Base-by-base conservation (phyloP, 1,284 basidiomycete genomes). In the Marasmius oreades region DNA sequence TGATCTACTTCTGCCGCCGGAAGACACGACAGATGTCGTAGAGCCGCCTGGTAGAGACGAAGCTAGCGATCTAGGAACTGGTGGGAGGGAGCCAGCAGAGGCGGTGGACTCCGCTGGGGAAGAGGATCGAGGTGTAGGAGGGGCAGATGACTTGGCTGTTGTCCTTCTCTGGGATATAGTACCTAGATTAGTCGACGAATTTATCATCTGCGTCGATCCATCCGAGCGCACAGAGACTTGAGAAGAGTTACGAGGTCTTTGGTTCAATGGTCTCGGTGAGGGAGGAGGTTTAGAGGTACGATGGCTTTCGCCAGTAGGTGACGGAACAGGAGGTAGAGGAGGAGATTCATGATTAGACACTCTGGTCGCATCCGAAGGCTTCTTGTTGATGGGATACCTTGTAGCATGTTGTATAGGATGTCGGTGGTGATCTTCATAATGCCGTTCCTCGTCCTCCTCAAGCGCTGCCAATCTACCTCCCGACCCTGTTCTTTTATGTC, bases 101-200 rank as follows among this genome's bases (percentile, higher is more conserved):
- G 78, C 74, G 5, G 73, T 77, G 5, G 84, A 84, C 46, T 84
- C 84, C 24, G 77, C 76, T 10, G 86, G 85, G 8, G 86, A 85
- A 24, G 83, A 73, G 14, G 82, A 77, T 39, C 76, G 73, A 16
- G 78, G 71, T 52, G 78, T 75, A n/a, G 84, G 80, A 42, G 85
- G 82, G 4, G 81, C 78, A 36, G 84, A 83, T 26, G 77, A 70
- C 67, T 88, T 89, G n/a, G n/a, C n/a, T 43, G 72, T 50, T 4
- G n/a, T 76, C 57, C 90, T 76, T 57, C 91, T 80, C 64, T 86
- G 85, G 39, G 76, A 81, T 60, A 92, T 87, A 22, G 86, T 84
- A 28, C 90, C 83, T 68, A 84, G 79, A 23, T 67, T 74, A 20
- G 84, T 81, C 0, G 84, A 79, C 10, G 78, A 64, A 64, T 84